Base-by-base conservation (phyloP, 2,329 filamentous ascomycete genomes). In the Furcasterigmium sp. region DNA sequence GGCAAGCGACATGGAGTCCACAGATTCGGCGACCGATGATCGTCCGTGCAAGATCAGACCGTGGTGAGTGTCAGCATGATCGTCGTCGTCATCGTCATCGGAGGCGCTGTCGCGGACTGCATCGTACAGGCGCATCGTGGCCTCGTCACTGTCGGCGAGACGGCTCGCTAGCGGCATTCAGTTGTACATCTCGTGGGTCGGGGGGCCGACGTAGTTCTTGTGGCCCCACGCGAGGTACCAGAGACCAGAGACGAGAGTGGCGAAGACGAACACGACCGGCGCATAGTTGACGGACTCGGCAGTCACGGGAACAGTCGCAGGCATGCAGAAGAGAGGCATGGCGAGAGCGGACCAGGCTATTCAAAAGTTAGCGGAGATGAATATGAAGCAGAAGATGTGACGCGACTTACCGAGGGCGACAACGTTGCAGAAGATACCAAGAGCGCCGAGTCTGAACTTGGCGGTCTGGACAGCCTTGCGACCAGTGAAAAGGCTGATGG, bases 281-380 rank as follows among this genome's bases (percentile, higher is more conserved):
- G 84, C 84, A 61, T 87, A 89, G 70, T 89, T 89, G 70, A 87
- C 83, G 30, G 69, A 73, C 15, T 64, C 58, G 6, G 73, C 62
- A 1, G 72, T 74, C 30, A 85, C 80, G 6, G 80, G 80, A n/a
- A 85, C 65, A 35, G 63, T 63, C 0, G 79, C 74, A 1, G 83
- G 84, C 80, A 86, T 85, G 63, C 80, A 88, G 70, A 88, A 88
- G 14, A 88, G 75, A 2, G 84, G 83, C 41, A 87, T 77, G 28
- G 82, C 83, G 42, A 89, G 73, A 13, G 73, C 52, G 43, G 80
- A 83, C 84, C 84, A 88, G 41, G 66, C 78, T 82, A 25, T 36
- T n/a, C 39, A 13, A 40, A 45, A 44, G 53, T 64, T 52, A 65
- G 59, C 50, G 50, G 17, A 46, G 45, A 40, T 41, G 46, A 46